Percentiles rank a stretch among this genome's conserved stretches.
Evolutionary conservation across 305 asterid species (phyloP).

Genomic region (Caryopteris hybrid): DNA sequence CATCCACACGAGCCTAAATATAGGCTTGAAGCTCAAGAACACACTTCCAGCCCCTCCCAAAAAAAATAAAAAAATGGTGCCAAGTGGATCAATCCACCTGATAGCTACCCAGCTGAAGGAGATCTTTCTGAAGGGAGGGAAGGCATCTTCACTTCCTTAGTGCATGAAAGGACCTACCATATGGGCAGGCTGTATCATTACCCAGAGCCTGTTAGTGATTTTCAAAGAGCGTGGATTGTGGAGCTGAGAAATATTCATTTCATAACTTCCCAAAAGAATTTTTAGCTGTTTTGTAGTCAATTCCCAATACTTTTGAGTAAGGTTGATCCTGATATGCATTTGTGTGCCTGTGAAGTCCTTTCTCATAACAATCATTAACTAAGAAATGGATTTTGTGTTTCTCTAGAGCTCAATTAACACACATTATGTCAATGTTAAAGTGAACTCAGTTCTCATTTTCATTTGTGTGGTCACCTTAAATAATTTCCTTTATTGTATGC

Average conservation of each 20-base stretch:
- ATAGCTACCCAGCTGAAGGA: neutral
- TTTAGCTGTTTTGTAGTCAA: neutral
- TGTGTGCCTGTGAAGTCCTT: neutral
- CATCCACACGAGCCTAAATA: neutral
- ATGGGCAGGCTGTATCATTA: neutral
- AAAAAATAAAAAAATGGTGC: neutral
- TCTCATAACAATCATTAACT: neutral
- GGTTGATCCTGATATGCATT: neutral
- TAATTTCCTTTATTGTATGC: slow-evolving; percentile 17
- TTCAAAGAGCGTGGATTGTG: neutral
- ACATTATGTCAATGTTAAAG: neutral
- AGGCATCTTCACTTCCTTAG: neutral
- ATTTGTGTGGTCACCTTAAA: slow-evolving; percentile 5
- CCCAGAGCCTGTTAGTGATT: neutral
- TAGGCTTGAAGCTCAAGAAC: neutral
- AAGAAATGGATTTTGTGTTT: neutral
- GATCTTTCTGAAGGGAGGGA: neutral
- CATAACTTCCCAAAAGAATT: neutral
- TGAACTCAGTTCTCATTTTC: neutral
- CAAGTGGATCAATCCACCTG: neutral
- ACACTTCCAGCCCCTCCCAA: neutral
- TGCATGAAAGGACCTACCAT: neutral
- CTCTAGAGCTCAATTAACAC: slow-evolving; percentile 5
- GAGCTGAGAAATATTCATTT: neutral
- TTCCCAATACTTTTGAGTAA: neutral